These are phyloP conservation scores for Stagonosporopsis rhizophila DNA, from an alignment of 2,329 filamentous ascomycete genomes.

Conservation along the genomic window DNA sequence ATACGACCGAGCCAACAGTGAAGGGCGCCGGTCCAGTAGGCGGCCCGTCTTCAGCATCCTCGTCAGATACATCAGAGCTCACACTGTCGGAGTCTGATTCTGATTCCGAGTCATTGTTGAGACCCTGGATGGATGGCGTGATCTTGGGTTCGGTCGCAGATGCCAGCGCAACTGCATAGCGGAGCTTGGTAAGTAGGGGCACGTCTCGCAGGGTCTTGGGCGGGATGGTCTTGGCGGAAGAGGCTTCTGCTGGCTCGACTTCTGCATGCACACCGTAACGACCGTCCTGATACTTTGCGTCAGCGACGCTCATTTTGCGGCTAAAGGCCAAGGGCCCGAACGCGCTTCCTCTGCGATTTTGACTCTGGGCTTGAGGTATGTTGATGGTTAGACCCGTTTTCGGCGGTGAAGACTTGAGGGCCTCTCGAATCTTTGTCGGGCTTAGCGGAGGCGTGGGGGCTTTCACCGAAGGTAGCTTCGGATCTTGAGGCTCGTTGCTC, in stretches of 20 bases:
- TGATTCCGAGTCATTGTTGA: slow-evolving; percentile 38
- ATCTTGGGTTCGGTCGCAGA: slow-evolving; percentile 29
- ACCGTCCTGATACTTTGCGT: slow-evolving; percentile 62
- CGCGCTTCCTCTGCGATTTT: slow-evolving; percentile 49
- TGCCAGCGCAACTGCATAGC: slow-evolving; percentile 37
- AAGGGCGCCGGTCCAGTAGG: slow-evolving; percentile 20
- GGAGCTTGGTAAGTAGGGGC: slow-evolving; percentile 42
- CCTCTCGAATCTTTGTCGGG: slow-evolving; percentile 53
- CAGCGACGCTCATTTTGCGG: slow-evolving; percentile 55
- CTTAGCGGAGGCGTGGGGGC: slow-evolving; percentile 49
- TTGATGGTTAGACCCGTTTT: slow-evolving; percentile 12
- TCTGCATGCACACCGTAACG: slow-evolving; percentile 47
- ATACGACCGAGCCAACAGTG: slow-evolving; percentile 26
- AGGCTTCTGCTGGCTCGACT: slow-evolving; percentile 5
- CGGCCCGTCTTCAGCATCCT: slow-evolving; percentile 31
- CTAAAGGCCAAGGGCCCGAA: slow-evolving; percentile 63
- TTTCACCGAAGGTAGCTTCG: slow-evolving; percentile 14
- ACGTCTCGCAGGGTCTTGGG: slow-evolving; percentile 37
- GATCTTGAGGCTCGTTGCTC: not conserved
- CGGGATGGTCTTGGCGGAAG: slow-evolving; percentile 1
- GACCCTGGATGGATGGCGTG: slow-evolving; percentile 21
- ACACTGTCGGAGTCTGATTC: slow-evolving; percentile 35
- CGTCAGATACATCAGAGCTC: slow-evolving; percentile 26
- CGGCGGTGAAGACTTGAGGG: slow-evolving; percentile 57
- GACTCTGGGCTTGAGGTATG: slow-evolving; percentile 9